Evolutionary conservation across 148 eudicot genomes (phyloP).

Genomic region (Rhododendron ovatum): DNA sequence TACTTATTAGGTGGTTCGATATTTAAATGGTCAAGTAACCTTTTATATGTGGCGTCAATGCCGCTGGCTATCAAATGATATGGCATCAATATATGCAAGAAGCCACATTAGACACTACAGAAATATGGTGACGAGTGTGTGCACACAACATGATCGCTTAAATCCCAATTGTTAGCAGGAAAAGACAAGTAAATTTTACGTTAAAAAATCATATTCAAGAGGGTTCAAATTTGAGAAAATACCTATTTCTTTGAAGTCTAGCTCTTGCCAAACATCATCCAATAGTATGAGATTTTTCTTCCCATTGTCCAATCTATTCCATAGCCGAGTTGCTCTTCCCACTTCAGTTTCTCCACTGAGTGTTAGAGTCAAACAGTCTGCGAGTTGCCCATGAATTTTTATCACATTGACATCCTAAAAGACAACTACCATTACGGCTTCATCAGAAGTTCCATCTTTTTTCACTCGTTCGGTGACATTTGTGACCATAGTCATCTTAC

Average conservation of each 20-base stretch:
- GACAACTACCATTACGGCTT: neutral
- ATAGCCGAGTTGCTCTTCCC: neutral
- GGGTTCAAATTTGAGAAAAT: no score
- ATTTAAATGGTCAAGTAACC: no score
- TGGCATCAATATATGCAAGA: neutral
- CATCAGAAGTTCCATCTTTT: neutral
- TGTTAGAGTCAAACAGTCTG: neutral
- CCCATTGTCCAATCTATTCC: neutral
- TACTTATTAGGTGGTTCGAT: no score
- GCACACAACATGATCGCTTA: no score
- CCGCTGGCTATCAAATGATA: no score
- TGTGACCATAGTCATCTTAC: constrained; percentile 4
- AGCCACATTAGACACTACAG: no score
- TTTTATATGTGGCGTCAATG: neutral
- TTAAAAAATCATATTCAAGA: no score
- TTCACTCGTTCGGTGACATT: neutral
- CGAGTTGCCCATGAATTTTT: neutral
- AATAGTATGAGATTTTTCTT: neutral
- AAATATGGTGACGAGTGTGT: no score
- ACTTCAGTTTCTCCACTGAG: neutral
- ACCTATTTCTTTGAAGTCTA: neutral
- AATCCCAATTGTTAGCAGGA: no score
- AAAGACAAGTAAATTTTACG: no score
- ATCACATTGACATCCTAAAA: neutral
- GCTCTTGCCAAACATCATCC: neutral